A percentile compares a stretch with the other conserved stretches of the same genome.
phyloP scores from a whole-genome alignment of 2,329 filamentous ascomycete species.

The Monilinia fructigena region DNA sequence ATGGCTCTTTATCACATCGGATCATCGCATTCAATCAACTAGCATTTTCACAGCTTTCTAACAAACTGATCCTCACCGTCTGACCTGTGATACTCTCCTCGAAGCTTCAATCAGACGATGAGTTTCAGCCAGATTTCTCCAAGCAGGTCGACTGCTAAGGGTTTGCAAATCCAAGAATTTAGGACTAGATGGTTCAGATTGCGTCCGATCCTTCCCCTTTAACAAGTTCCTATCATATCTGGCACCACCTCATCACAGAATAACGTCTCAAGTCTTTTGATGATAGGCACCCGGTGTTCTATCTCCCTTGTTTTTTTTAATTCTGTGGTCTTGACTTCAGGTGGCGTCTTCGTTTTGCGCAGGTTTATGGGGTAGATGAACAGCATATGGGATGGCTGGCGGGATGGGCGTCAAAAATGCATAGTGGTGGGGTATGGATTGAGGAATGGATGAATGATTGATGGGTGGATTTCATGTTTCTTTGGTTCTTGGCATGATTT shows the following conservation, averaged over 20 bases:
- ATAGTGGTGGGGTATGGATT: conserved; percentile 13
- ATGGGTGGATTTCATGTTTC: not conserved
- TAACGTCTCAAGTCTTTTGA: conserved; percentile 7
- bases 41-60: not conserved
- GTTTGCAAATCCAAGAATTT: not conserved
- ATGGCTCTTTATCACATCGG: conserved; percentile 12
- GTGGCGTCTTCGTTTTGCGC: not conserved
- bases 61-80: not conserved
- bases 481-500: conserved; percentile 7
- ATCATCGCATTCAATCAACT: not conserved
- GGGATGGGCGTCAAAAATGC: conserved; percentile 17
- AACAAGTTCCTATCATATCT: not conserved
- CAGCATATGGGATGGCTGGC: conserved; percentile 1
- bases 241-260: not conserved
- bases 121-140: not conserved
- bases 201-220: not conserved
- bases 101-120: conserved; percentile 8
- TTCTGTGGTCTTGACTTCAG: not conserved
- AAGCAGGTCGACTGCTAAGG: not conserved
- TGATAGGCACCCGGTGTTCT: not conserved
- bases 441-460: not conserved
- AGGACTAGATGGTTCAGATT: conserved; percentile 7
- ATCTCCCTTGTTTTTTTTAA: conserved; percentile 3
- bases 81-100: conserved; percentile 7
- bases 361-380: conserved; percentile 6